phyloP scores from a whole-genome alignment of 176 grass and related monocot genomes.

The Rhynchospora tenuis region DNA sequence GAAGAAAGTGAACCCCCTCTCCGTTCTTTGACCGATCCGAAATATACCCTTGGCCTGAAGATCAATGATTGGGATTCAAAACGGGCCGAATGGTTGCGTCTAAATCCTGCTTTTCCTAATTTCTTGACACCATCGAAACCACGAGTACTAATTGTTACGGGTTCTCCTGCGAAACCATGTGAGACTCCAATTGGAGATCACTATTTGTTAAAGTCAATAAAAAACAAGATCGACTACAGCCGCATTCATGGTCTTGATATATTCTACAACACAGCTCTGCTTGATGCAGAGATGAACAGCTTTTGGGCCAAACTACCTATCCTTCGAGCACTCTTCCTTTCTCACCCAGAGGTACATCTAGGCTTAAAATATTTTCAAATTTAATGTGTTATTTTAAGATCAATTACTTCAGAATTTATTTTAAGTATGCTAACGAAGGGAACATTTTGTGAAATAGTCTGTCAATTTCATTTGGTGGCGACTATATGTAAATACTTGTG shows the following conservation, averaged over 20 bases:
- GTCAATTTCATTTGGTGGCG: neutral
- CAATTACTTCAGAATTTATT: neutral
- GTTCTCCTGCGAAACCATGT: slow-evolving; percentile 38
- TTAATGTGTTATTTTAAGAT: neutral
- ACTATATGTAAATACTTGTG: neutral
- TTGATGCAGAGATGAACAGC: slow-evolving; percentile 28
- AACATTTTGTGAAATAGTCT: neutral
- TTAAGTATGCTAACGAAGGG: neutral
- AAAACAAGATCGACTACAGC: slow-evolving; percentile 52
- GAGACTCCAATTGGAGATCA: slow-evolving; percentile 38
- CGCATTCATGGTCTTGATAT: slow-evolving; percentile 42
- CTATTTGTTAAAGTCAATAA: slow-evolving; percentile 35
- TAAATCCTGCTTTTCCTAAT: slow-evolving; percentile 28
- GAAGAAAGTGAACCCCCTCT: slow-evolving; percentile 18
- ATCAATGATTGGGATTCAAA: slow-evolving; percentile 36
- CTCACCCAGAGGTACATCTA: slow-evolving; percentile 30
- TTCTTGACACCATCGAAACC: slow-evolving; percentile 10
- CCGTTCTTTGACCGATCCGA: slow-evolving; percentile 39
- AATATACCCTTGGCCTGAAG: slow-evolving; percentile 35
- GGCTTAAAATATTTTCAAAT: neutral
- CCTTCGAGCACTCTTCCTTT: slow-evolving; percentile 34
- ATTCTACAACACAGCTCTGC: slow-evolving; percentile 42
- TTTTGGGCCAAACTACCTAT: slow-evolving; percentile 43
- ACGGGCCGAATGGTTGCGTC: slow-evolving; percentile 28
- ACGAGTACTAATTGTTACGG: slow-evolving; percentile 33